These are phyloP conservation scores for Suillus alpinus DNA, from an alignment of 768 basidiomycete species.

Conservation along the genomic window DNA sequence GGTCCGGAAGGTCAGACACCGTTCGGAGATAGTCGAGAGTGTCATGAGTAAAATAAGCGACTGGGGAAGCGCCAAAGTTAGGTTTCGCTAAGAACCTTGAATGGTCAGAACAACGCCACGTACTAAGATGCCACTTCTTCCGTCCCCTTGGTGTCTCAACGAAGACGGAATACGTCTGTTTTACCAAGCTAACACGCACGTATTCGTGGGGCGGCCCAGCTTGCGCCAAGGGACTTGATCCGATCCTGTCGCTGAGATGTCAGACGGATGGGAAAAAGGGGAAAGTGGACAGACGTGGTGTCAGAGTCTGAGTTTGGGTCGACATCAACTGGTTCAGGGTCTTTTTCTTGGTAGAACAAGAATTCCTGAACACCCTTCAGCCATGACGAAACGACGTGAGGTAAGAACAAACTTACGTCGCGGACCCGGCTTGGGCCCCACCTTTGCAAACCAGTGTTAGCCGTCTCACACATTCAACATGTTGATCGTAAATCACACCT, in stretches of 20 bases:
- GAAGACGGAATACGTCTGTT: conserved; percentile 80
- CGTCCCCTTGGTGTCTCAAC: conserved; percentile 64
- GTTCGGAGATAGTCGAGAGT: conserved; percentile 54
- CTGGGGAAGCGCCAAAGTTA: conserved; percentile 33
- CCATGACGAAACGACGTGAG: not conserved
- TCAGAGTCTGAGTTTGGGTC: conserved; percentile 51
- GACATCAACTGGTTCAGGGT: conserved; percentile 46
- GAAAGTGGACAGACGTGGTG: conserved; percentile 38
- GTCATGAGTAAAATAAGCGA: conserved; percentile 75
- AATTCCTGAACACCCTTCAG: conserved; percentile 52
- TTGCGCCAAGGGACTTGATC: conserved; percentile 27
- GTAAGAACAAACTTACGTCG: conserved; percentile 49
- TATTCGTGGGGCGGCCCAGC: conserved; percentile 25
- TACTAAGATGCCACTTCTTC: conserved; percentile 82
- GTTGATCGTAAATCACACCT: conserved; percentile 19
- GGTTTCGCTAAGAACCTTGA: not conserved
- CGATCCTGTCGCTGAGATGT: conserved; percentile 23
- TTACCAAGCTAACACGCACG: conserved; percentile 54
- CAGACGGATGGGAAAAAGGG: not conserved
- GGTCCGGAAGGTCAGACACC: conserved; percentile 56
- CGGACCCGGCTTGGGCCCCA: conserved; percentile 81
- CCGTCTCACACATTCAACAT: not conserved
- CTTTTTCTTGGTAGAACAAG: conserved; percentile 71
- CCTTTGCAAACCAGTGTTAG: conserved; percentile 23
- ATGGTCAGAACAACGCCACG: conserved; percentile 23